A percentile compares a stretch with the other conserved stretches of the same genome.
phyloP scores from a whole-genome alignment of 352 stramenopile genomes.

The Phytophthora tentaculata region DNA sequence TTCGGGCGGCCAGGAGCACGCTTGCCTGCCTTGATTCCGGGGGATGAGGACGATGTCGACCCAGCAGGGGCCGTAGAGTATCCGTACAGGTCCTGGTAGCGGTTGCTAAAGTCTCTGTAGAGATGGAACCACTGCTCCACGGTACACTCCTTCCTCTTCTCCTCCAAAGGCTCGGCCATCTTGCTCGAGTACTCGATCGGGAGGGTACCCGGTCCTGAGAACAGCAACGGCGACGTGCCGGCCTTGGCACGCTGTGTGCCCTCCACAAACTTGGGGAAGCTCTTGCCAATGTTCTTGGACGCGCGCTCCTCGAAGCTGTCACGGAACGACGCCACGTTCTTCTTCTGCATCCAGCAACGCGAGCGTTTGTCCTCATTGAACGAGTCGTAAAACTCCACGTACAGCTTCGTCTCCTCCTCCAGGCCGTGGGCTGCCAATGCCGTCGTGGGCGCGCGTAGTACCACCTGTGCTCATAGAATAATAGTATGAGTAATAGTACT shows the following conservation, averaged over 20 bases:
- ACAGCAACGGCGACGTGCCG: conserved; percentile 69
- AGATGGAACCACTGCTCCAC: conserved; percentile 66
- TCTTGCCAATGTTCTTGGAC: conserved; percentile 84
- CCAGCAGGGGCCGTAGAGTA: conserved; percentile 29
- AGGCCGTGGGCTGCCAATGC: conserved; percentile 57
- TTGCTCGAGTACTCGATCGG: conserved; percentile 86
- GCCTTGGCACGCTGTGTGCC: conserved; percentile 76
- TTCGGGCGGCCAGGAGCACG: conserved; percentile 26
- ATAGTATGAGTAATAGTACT: conserved; percentile 7
- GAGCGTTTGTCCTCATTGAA: conserved; percentile 78
- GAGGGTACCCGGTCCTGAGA: conserved; percentile 65
- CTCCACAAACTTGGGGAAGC: conserved; percentile 76
- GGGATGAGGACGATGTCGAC: conserved; percentile 15
- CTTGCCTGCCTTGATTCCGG: conserved; percentile 23
- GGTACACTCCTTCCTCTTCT: conserved; percentile 55
- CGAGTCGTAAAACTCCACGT: conserved; percentile 86
- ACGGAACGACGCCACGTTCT: conserved; percentile 73
- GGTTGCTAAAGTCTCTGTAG: conserved; percentile 75
- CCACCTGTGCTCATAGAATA: conserved; percentile 41
- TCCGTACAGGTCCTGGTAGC: conserved; percentile 59
- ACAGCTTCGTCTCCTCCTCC: conserved; percentile 77
- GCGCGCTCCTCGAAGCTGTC: conserved; percentile 80
- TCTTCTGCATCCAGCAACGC: conserved; percentile 87
- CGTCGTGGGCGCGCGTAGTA: conserved; percentile 72
- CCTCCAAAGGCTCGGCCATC: conserved; percentile 51